Evolutionary conservation across 306 rosid species (phyloP), one percentile per base, ranked within the genome.

Genomic region (Sophora flavescens): DNA sequence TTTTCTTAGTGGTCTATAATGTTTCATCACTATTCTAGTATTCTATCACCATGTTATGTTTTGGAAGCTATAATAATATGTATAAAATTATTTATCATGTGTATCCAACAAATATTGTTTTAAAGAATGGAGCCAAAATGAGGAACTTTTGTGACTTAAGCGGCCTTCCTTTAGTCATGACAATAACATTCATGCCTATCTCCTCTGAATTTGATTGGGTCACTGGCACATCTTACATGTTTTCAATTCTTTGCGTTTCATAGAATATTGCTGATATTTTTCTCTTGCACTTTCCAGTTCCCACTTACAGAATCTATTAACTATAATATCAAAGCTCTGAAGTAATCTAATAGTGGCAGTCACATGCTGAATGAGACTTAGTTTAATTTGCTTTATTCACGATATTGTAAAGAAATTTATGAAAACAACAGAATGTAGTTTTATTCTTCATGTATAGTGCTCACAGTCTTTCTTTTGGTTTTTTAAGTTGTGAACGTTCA

Each of bases 401-500:
- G 51, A 70, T 71, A 13, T 35, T 30, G 41, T 38, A 5, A 32
- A 13, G 18, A 60, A 33, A 60, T 60, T 22, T 22, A 22, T 22
- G 22, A 22, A 22, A 22, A 26, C 45, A 18, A 48, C 58, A 50
- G 8, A 48, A 30, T 26, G 26, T 28, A 36, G 18, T 15, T 26
- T 67, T 35, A 39, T 57, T 50, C 47, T 17, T 28, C 45, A 68
- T 48, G 10, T 50, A 1, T n/a, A 30, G 15, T 47, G 30, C 26
- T 0, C 22, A 48, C 15, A 13, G 47, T 57, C 13, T 14, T 42
- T 68, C 18, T 66, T 50, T 62, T 3, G 30, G 9, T 52, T 71
- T 41, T 50, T 36, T 61, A 1, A 6, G 48, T 30, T 74, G 69
- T 61, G 60, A n/a, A 45, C 47, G n/a, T 18, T 72, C 77, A 26